Evolutionary conservation across 2,329 filamentous ascomycete species (phyloP).

Genomic region (Xylariaceae sp.): DNA sequence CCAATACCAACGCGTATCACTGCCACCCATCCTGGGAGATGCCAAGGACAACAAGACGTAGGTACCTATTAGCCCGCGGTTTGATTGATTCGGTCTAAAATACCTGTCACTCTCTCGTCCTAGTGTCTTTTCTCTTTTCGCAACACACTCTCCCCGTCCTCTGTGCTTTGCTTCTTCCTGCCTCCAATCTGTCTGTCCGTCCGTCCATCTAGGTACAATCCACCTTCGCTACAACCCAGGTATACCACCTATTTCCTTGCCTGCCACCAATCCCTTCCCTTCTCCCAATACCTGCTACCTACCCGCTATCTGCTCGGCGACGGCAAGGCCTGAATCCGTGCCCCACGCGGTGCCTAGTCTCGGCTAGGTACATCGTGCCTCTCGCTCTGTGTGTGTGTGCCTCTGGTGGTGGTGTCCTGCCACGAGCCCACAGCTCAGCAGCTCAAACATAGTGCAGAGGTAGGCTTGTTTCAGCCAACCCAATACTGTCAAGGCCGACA

Average conservation of each 20-base stretch:
- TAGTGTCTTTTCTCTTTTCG: neutral
- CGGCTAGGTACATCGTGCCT: neutral
- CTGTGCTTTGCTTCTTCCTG: neutral
- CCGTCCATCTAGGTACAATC: neutral
- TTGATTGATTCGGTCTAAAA: neutral
- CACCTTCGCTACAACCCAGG: no score
- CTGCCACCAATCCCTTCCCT: neutral
- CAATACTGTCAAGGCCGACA: conserved; percentile 23
- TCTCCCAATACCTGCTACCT: neutral
- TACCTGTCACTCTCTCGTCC: neutral
- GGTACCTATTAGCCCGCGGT: neutral
- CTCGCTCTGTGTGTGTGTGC: neutral
- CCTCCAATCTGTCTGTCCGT: neutral
- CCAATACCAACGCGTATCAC: neutral
- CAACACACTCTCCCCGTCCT: neutral
- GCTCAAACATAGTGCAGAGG: conserved; percentile 30
- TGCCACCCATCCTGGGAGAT: neutral
- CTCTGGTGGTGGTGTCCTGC: neutral
- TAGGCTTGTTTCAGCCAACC: conserved; percentile 34
- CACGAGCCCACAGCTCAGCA: conserved; percentile 12
- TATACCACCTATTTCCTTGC: neutral
- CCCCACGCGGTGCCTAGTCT: neutral
- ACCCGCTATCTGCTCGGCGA: neutral
- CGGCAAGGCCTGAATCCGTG: neutral
- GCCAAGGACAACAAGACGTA: neutral